phyloP scores from a whole-genome alignment of 164 flowering plant species.

The Umbellularia californica region DNA sequence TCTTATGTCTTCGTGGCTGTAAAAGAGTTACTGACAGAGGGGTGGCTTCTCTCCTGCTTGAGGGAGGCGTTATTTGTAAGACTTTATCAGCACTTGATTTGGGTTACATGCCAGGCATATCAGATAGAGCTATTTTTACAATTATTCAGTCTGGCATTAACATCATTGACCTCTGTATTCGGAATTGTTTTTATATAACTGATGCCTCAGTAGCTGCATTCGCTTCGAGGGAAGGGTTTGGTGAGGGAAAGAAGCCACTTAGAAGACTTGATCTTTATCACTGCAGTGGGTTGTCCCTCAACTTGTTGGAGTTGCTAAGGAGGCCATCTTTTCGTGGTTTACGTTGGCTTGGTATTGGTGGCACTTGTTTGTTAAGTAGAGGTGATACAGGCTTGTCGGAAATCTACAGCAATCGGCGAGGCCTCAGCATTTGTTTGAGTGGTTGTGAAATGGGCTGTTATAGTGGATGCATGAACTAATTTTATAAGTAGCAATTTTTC shows the following conservation, averaged over 20 bases:
- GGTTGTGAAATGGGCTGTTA: conserved; percentile 51
- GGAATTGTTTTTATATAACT: conserved; percentile 32
- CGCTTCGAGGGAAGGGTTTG: conserved; percentile 18
- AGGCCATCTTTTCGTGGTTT: conserved; percentile 30
- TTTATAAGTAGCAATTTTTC: background rate
- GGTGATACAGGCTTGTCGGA: conserved; percentile 6
- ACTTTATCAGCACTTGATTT: conserved; percentile 34
- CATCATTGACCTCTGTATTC: conserved; percentile 33
- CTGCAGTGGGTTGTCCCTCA: conserved; percentile 29
- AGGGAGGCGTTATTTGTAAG: conserved; percentile 22
- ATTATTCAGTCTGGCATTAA: conserved; percentile 14
- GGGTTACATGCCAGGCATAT: conserved; percentile 40
- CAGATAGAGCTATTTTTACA: conserved; percentile 27
- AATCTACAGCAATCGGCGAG: conserved; percentile 20
- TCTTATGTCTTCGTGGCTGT: conserved; percentile 38
- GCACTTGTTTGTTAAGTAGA: conserved; percentile 18
- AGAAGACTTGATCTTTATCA: conserved; percentile 36
- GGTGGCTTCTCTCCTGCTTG: conserved; percentile 21
- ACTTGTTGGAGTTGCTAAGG: conserved; percentile 13
- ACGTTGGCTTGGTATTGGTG: conserved; percentile 42
- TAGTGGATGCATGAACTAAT: conserved; percentile 28
- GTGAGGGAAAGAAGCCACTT: conserved; percentile 16
- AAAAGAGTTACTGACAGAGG: conserved; percentile 43
- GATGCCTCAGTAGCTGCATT: conserved; percentile 30
- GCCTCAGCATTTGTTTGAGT: conserved; percentile 36